Percentiles rank a stretch among this genome's conserved stretches.
Conservation (phyloP, 345 rosid genomes). For the Psidium friedrichsthalianum region DNA sequence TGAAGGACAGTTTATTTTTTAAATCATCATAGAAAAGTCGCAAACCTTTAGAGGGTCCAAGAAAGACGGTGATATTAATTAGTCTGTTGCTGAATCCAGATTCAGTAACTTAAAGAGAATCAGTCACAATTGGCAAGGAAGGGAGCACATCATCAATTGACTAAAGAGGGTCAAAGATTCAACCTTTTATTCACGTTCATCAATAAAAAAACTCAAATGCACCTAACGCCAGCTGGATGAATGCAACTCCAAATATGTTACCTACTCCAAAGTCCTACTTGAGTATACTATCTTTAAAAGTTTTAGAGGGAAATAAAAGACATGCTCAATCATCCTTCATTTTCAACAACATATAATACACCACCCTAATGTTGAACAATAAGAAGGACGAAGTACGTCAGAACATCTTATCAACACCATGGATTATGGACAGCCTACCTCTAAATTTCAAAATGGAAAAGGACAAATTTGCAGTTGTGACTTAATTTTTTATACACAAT, state of each 20-base stretch:
- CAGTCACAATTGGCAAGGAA: neutral
- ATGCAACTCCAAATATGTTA: neutral
- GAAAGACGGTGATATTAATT: neutral
- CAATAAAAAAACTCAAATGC: neutral
- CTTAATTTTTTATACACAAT: neutral
- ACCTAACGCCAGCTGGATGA: neutral
- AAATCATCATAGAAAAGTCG: neutral
- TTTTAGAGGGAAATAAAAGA: neutral
- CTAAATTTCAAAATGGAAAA: neutral
- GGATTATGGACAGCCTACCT: neutral
- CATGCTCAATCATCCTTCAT: neutral
- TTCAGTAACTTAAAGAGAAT: neutral
- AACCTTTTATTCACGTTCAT: neutral
- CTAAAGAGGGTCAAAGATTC: neutral
- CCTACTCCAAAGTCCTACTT: neutral
- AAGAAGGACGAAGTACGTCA: neutral
- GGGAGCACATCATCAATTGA: neutral
- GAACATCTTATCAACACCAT: neutral
- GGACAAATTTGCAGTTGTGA: neutral
- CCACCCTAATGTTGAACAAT: neutral
- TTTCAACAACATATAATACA: neutral
- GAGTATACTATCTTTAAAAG: neutral
- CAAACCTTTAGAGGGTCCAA: neutral
- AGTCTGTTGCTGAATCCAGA: neutral
- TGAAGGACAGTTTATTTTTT: neutral